Base-by-base conservation (phyloP, 1,284 basidiomycete species). In the Pseudozyma thailandica region DNA sequence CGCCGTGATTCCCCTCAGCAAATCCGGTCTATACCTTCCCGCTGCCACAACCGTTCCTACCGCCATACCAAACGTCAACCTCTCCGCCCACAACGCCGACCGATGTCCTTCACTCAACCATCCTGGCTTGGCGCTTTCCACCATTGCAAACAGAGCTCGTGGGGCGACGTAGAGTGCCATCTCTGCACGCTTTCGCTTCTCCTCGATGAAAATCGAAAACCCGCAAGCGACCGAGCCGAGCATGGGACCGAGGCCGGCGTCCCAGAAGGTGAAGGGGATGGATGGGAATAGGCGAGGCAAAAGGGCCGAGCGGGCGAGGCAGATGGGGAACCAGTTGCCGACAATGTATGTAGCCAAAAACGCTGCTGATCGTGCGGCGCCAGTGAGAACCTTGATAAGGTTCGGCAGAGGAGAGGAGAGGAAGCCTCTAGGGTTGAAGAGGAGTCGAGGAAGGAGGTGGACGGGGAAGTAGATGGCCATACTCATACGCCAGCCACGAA, bases 141-240 rank as follows among this genome's bases (percentile, higher is more conserved):
- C 72, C 37, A 76, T 55, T 1, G 80, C 78, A 38, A 79, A 81
- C 30, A 84, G 50, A 15, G 84, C 84, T 18, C 84, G 47, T n/a
- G 83, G 82, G 2, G 83, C 83, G 6, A 81, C 80, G 56, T 83
- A 84, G 20, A 84, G 58, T 16, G 83, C 83, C 84, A 84, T 84
- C 57, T 84, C 84, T 1, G 80, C 75, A 10, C 83, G 53, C 33
- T 84, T 77, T 9, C 80, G 70, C 59, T 81, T 83, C 63, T 84
- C 83, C 54, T 84, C 84, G 37, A 84, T 78, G 20, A 84, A 73
- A 33, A 84, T 78, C 27, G 48, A 48, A n/a, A 65, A 80, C 4
- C 75, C 73, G 28, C 70, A 80, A 2, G 57, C 68, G 27, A 74
- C 31, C 31, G 55, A 60, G 45, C 75, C 77, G 38, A 79, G 20